Evolutionary conservation across 2,329 filamentous ascomycete species (phyloP).

Genomic region (Laburnicola sp.): DNA sequence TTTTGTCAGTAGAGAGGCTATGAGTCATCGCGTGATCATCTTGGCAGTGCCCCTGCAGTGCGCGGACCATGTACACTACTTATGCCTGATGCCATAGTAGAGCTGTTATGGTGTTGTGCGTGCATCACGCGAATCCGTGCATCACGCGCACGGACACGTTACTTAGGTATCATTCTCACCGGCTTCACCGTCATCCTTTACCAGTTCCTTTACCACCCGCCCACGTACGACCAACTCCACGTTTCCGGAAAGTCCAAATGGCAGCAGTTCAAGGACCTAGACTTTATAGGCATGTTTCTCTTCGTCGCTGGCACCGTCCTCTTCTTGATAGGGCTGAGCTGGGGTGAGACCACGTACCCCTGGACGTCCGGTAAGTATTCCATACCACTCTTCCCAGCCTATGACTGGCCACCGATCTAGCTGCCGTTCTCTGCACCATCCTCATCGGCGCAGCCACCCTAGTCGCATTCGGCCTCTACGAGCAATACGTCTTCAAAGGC

Average conservation of each 20-base stretch:
- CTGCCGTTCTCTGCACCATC: conserved; percentile 25
- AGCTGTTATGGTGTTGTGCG: too few species aligned
- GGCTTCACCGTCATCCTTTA: conserved; percentile 48
- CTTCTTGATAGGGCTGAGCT: conserved; percentile 51
- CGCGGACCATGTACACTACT: too few species aligned
- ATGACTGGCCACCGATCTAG: conserved; percentile 3
- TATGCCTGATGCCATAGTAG: too few species aligned
- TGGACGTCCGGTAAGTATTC: conserved; percentile 26
- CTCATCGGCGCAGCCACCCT: conserved; percentile 29
- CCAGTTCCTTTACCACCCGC: conserved; percentile 54
- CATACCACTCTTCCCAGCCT: neutral
- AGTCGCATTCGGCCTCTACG: conserved; percentile 23
- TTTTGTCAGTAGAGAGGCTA: too few species aligned
- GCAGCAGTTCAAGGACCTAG: conserved; percentile 41
- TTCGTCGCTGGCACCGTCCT: conserved; percentile 49
- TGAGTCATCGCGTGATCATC: too few species aligned
- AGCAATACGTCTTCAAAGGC: conserved; percentile 35
- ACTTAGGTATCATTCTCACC: conserved; percentile 52
- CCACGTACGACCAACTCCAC: conserved; percentile 47
- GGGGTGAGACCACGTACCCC: conserved; percentile 44
- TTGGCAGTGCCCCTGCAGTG: too few species aligned
- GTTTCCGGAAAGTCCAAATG: conserved; percentile 29
- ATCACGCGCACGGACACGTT: too few species aligned
- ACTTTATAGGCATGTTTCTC: conserved; percentile 51
- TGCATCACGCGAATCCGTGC: too few species aligned